phyloP scores from a whole-genome alignment of 345 rosid species.

The Pugionium dolabratum region DNA sequence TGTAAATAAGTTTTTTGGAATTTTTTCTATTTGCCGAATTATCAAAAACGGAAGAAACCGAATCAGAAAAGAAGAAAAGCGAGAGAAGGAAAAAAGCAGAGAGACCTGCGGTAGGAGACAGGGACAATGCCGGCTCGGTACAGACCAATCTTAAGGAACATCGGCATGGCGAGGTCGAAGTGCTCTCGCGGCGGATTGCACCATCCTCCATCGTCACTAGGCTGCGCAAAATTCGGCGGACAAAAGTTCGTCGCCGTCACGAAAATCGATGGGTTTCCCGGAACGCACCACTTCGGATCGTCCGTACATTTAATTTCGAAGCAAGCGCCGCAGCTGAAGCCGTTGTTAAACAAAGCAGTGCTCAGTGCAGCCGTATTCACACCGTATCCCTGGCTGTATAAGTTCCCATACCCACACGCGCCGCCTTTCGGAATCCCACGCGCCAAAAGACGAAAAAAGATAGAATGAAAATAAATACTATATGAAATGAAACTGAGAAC shows the following conservation, averaged over 20 bases:
- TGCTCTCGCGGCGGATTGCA: conserved; percentile 99
- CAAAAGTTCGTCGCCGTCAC: conserved; percentile 94
- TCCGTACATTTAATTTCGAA: conserved; percentile 77
- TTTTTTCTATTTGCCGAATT: no score
- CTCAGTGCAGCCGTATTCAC: conserved; percentile 95
- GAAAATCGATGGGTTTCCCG: conserved; percentile 75
- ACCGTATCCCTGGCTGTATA: conserved; percentile 95
- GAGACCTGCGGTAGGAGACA: conserved; percentile 72
- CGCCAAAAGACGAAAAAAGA: conserved; percentile 4
- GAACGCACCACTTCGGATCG: conserved; percentile 83
- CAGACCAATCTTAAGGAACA: conserved; percentile 92
- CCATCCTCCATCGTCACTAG: conserved; percentile 97
- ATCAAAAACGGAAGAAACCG: neutral
- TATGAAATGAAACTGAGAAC: conserved; percentile 2
- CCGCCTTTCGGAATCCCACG: conserved; percentile 54
- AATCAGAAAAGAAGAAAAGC: neutral
- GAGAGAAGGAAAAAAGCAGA: neutral
- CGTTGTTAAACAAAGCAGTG: conserved; percentile 90
- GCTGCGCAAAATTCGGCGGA: conserved; percentile 85
- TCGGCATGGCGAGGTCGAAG: conserved; percentile 97
- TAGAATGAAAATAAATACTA: no score
- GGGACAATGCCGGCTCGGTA: conserved; percentile 98
- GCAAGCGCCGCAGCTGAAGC: conserved; percentile 90
- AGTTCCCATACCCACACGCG: conserved; percentile 95
- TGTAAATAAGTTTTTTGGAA: no score